Evolutionary conservation across 306 rosid species (phyloP).

Genomic region (Spatholobus suberectus): DNA sequence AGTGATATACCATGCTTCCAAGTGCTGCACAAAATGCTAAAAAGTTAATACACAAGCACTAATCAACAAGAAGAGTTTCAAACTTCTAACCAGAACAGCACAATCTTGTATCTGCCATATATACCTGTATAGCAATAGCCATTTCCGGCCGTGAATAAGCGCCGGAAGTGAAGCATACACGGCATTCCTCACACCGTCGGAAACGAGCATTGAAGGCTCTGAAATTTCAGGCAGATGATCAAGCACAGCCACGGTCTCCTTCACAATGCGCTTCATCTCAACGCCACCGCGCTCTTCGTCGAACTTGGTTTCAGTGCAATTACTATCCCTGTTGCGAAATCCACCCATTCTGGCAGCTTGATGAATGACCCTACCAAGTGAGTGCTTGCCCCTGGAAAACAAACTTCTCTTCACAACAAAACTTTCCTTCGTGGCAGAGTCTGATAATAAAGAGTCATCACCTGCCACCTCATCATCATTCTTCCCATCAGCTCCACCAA

Average conservation of each 20-base stretch:
- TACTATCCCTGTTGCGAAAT: slow-evolving; percentile 37
- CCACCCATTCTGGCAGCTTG: slow-evolving; percentile 72
- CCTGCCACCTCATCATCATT: slow-evolving; percentile 43
- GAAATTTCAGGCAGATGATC: slow-evolving; percentile 55
- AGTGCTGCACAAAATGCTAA: slow-evolving; percentile 64
- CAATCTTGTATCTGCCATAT: not conserved
- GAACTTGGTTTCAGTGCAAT: slow-evolving; percentile 1
- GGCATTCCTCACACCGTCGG: slow-evolving; percentile 53
- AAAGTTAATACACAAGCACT: not conserved
- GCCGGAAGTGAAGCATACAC: slow-evolving; percentile 84
- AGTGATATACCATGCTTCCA: slow-evolving; percentile 94
- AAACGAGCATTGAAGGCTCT: slow-evolving; percentile 77
- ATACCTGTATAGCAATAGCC: slow-evolving; percentile 88
- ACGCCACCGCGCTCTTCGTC: slow-evolving; percentile 50
- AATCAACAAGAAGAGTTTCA: not conserved
- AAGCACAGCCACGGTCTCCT: slow-evolving; percentile 43
- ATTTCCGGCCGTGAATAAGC: slow-evolving; percentile 84
- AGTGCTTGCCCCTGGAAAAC: slow-evolving; percentile 70
- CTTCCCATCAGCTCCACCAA: slow-evolving; percentile 30
- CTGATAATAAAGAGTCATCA: slow-evolving; percentile 30
- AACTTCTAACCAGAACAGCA: slow-evolving; percentile 15
- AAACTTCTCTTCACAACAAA: slow-evolving; percentile 60
- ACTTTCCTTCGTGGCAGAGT: slow-evolving; percentile 53
- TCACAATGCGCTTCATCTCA: slow-evolving; percentile 62
- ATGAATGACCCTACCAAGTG: slow-evolving; percentile 62